Evolutionary conservation across 257 asterid species (phyloP).

Genomic region (Solanum phureja): DNA sequence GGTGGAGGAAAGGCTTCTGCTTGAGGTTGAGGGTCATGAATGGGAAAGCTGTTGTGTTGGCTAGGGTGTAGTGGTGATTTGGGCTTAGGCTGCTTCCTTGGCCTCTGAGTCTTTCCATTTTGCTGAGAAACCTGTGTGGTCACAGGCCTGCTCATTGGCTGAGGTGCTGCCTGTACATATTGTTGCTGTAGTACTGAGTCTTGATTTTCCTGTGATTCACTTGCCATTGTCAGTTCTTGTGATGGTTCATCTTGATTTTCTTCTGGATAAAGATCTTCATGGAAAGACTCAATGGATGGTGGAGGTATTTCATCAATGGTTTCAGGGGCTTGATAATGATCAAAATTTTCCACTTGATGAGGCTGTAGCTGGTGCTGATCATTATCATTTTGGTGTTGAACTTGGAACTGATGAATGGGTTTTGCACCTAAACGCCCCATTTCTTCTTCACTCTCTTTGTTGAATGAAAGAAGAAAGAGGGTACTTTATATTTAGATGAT

Average conservation of each 20-base stretch:
- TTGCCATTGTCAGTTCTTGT: not conserved
- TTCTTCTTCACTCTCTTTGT: not conserved
- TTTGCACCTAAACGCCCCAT: slow-evolving; percentile 14
- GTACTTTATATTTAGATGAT: not conserved
- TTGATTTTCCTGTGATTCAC: not conserved
- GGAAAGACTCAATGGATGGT: not conserved
- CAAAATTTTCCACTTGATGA: not conserved
- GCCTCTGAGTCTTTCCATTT: not conserved
- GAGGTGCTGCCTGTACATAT: not conserved
- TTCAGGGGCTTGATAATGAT: slow-evolving; percentile 4
- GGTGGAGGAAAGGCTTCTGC: slow-evolving; percentile 6
- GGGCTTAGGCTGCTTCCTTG: not conserved
- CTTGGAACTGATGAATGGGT: not conserved
- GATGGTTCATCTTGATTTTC: not conserved
- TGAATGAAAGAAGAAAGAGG: not conserved
- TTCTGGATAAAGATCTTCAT: slow-evolving; percentile 6
- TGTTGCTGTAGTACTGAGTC: not conserved
- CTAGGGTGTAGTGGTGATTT: not conserved
- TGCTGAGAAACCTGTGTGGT: not conserved
- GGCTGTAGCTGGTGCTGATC: not conserved
- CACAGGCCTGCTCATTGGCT: not conserved
- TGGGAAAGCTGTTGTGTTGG: not conserved
- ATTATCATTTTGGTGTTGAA: not conserved
- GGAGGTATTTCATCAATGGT: slow-evolving; percentile 10
- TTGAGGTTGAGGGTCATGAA: not conserved